Evolutionary conservation across 2,329 filamentous ascomycete species (phyloP), one percentile per base, ranked within the genome.

Genomic region (Penicillium verrucosum): DNA sequence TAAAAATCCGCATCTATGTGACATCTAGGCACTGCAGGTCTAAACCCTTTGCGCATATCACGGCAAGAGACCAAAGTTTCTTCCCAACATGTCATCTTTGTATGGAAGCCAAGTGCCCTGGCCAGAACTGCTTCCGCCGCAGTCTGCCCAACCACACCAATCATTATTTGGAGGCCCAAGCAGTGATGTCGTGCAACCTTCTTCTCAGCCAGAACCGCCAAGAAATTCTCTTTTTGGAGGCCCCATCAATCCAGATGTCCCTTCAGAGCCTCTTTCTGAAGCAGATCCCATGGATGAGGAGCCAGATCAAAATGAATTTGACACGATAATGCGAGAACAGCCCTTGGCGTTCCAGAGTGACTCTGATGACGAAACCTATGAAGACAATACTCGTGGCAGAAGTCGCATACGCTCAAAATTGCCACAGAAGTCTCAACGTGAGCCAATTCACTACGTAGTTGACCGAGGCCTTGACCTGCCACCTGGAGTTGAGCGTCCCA

Each of bases 401-500:
- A 42, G 44, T 9, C 41, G 42, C 38, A 48, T 11, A 25, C 40
- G 16, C 25, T 25, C 34, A 25, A n/a, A 30, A 27, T 5, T 1
- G 11, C 8, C 21, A 4, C 27, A 37, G 12, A 5, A 44, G 21
- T 16, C 38, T 27, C 38, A 36, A 3, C 14, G 18, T 9, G 34
- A 41, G 8, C 36, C 57, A 16, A 52, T 48, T 10, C 54, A 44
- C 8, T 67, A 65, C 40, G 40, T 64, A 16, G 54, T 66, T 27
- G 48, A 65, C 23, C 64, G 63, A 27, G 64, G 63, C 10, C 45
- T 61, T n/a, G 64, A 66, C 42, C 51, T 65, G 8, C 59, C 56
- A 14, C 51, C 57, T 6, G 61, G 60, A 3, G 51, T 44, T 37
- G 53, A 57, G 34, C 82, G 88, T 2, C 86, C 86, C 10, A 94